A percentile compares a stretch with the other conserved stretches of the same genome.
phyloP scores from a whole-genome alignment of 441 rosid genomes.

The Gossypium lobatum region DNA sequence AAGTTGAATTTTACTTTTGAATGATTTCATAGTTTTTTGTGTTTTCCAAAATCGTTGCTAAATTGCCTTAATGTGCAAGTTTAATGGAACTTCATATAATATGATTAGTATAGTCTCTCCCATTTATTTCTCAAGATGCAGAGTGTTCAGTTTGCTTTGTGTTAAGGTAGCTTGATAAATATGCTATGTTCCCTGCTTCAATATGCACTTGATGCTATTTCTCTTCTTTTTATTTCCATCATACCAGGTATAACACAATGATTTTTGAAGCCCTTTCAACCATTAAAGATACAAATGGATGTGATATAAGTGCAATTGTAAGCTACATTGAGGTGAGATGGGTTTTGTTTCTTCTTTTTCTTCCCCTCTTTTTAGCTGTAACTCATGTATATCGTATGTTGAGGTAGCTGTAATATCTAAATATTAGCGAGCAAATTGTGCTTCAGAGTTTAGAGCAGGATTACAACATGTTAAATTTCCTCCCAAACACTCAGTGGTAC shows the following conservation, averaged over 20 bases:
- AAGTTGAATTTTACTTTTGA: background rate
- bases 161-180: background rate
- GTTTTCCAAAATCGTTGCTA: background rate
- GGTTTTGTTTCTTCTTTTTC: slow-evolving; percentile 7
- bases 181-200: background rate
- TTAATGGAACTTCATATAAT: background rate
- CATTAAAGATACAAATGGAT: slow-evolving; percentile 49
- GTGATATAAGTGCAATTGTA: slow-evolving; percentile 47
- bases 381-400: background rate
- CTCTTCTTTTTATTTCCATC: background rate
- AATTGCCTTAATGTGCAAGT: background rate
- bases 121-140: background rate
- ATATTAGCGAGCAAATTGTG: background rate
- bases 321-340: slow-evolving; percentile 61
- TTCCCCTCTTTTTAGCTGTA: slow-evolving; percentile 5
- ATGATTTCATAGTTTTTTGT: background rate
- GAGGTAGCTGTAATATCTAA: background rate
- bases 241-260: slow-evolving; percentile 56
- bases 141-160: background rate
- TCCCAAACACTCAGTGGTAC: background rate
- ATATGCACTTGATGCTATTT: slow-evolving; percentile 10
- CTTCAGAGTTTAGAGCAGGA: background rate
- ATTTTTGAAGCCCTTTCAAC: slow-evolving; percentile 69
- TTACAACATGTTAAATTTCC: background rate
- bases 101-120: background rate